Evolutionary conservation across 2,329 filamentous ascomycete genomes (phyloP), one percentile per base, ranked within the genome.

Genomic region (Cadophora sp.): DNA sequence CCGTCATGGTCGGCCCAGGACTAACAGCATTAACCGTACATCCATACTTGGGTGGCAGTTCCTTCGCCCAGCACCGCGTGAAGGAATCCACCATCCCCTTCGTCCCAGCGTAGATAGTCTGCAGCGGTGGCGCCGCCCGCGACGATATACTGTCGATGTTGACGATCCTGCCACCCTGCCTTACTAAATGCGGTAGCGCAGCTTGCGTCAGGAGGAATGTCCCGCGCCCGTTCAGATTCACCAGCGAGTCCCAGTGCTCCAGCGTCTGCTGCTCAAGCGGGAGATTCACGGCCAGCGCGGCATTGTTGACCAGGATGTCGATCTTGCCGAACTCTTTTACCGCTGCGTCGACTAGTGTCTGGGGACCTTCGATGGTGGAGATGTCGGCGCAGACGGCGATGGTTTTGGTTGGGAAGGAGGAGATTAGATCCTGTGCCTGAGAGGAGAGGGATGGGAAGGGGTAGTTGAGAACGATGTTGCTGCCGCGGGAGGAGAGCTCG

Each of bases 81-180:
- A 84, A 83, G 2, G 78, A 79, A 69, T 84, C 83, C 0, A 83
- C 77, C 81, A 84, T 83, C n/a, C 81, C 81, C 72, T 85, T 85
- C 9, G 81, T 83, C 0, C 82, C 82, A 3, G 82, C 81, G 71
- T 85, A 85, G 67, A 85, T 81, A n/a, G 81, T 83, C 70, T 82
- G 80, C 67, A 77, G 72, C 11, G 79, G 65, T 7, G 79, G 79
- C 2, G 76, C 77, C 19, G 70, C 79, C 6, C 78, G 74, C 34
- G 79, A 74, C 16, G 78, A 79, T 82, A 68, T 43, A 19, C 40
- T 43, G 40, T 43, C 40, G 40, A 43, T 43, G 6, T 83, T 83
- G 71, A 84, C 75, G 63, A 84, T 83, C 11, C 82, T 77, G 0
- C 77, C 75, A 24, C 76, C 76, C 62, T 70, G 56, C 56, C 72